phyloP scores from a whole-genome alignment of 2,329 filamentous ascomycete genomes.

The Ophiostoma ulmi region DNA sequence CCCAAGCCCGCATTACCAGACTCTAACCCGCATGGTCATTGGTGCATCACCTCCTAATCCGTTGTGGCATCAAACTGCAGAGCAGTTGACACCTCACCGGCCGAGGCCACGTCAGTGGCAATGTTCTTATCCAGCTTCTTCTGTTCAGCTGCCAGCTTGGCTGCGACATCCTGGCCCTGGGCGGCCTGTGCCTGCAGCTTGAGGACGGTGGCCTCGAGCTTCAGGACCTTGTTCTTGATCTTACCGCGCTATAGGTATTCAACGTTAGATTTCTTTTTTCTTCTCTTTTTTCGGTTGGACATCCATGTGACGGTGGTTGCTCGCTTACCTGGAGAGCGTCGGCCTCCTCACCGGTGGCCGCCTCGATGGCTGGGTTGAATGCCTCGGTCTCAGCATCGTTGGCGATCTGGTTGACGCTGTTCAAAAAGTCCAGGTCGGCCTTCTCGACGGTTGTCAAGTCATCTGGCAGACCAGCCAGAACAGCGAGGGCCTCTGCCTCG shows the following conservation, averaged over 20 bases:
- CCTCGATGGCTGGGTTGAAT: neutral
- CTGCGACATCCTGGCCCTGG: neutral
- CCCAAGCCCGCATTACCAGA: too few relatives aligned
- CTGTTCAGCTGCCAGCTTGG: neutral
- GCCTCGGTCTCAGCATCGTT: slow-evolving; percentile 6
- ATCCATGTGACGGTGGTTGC: neutral
- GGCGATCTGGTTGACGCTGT: slow-evolving; percentile 8
- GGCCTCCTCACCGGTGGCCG: neutral
- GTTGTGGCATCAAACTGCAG: slow-evolving; percentile 6
- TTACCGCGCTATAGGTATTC: neutral
- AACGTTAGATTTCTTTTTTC: neutral
- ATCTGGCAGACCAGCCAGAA: neutral
- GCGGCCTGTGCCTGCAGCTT: slow-evolving; percentile 1
- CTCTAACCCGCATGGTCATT: too few relatives aligned
- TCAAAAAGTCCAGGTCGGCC: slow-evolving; percentile 1
- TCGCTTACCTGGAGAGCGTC: neutral
- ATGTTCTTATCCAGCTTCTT: slow-evolving; percentile 2
- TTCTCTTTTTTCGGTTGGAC: neutral
- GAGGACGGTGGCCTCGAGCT: slow-evolving; percentile 6
- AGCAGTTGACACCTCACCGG: neutral
- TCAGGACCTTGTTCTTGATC: slow-evolving; percentile 11
- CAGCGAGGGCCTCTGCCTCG: neutral
- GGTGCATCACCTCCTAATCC: neutral
- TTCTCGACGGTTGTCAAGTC: neutral
- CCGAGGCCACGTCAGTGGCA: neutral